Conservation (phyloP, 2,329 filamentous ascomycete species). For the Trichoderma brevicompactum region DNA sequence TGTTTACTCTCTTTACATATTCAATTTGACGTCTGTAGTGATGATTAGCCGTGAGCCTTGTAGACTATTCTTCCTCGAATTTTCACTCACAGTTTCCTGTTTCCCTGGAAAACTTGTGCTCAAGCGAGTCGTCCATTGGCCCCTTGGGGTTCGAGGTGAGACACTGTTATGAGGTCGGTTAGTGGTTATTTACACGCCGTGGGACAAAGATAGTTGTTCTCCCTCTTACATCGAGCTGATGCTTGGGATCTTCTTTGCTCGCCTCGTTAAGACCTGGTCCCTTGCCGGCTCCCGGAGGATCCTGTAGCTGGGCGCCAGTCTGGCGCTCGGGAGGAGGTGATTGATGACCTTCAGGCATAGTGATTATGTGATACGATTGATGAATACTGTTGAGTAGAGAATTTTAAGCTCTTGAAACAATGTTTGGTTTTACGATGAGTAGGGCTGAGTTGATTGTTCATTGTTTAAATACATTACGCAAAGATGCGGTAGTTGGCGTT, state of each 20-base stretch:
- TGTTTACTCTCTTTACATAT: neutral
- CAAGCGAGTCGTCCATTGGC: constrained; percentile 62
- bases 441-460: neutral
- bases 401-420: neutral
- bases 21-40: neutral
- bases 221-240: constrained; percentile 53
- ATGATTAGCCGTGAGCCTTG: neutral
- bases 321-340: constrained; percentile 76
- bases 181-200: neutral
- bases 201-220: neutral
- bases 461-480: constrained; percentile 11
- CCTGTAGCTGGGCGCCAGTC: constrained; percentile 65
- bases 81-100: constrained; percentile 29
- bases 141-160: constrained; percentile 70
- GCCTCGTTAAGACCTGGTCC: constrained; percentile 33
- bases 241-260: constrained; percentile 58
- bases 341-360: constrained; percentile 75
- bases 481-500: constrained; percentile 12
- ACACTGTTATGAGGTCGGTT: constrained; percentile 42
- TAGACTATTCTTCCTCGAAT: neutral
- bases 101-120: constrained; percentile 64
- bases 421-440: neutral
- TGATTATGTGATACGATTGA: constrained; percentile 38
- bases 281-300: constrained; percentile 57
- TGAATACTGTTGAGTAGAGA: neutral